Evolutionary conservation across 2,329 filamentous ascomycete species (phyloP).

Genomic region (Arthrobotrys sphaeroides): DNA sequence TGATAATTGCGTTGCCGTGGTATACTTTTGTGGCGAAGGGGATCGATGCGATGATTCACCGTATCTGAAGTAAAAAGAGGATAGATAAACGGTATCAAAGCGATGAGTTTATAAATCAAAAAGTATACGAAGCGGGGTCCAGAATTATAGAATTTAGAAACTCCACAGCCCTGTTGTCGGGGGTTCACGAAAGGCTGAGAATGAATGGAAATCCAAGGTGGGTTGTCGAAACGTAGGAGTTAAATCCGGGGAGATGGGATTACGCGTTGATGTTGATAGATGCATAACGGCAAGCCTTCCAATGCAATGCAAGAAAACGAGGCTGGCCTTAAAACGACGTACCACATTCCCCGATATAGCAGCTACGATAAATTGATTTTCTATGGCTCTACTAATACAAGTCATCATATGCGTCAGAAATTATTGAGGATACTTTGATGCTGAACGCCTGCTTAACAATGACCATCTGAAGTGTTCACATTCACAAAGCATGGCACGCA

Average conservation of each 20-base stretch:
- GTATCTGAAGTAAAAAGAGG: slow-evolving; percentile 3
- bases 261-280: slow-evolving; percentile 17
- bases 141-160: not conserved
- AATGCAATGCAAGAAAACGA: not conserved
- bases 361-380: not conserved
- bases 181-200: not conserved
- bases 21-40: not conserved
- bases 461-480: too few species aligned
- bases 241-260: not conserved
- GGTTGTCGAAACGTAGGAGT: slow-evolving; percentile 5
- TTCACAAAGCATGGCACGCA: too few species aligned
- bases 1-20: slow-evolving; percentile 7
- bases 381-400: not conserved
- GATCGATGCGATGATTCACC: slow-evolving; percentile 7
- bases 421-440: not conserved
- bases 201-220: not conserved
- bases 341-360: not conserved
- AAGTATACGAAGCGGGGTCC: too few species aligned
- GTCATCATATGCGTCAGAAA: not conserved
- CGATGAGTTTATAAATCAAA: slow-evolving; percentile 7
- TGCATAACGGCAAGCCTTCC: slow-evolving; percentile 17
- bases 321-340: not conserved
- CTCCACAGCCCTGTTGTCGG: not conserved
- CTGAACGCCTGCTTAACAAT: too few species aligned
- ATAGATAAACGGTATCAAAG: not conserved